Conservation (phyloP, 2,329 filamentous ascomycete species). For the Pseudohalonectria lignicola region DNA sequence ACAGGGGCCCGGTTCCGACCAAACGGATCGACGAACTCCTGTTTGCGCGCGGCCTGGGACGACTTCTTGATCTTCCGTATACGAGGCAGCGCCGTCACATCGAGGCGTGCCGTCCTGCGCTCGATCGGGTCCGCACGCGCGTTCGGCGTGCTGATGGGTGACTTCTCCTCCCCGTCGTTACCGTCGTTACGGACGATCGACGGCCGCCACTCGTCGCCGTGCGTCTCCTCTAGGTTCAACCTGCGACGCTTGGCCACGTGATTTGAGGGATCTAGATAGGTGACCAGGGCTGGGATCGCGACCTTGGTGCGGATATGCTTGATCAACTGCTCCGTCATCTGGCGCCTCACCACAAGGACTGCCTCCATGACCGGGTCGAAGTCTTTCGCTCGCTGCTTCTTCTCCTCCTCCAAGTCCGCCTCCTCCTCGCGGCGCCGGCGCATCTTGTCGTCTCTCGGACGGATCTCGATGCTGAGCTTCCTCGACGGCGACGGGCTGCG, state of each 20-base stretch:
- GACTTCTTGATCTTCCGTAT: slow-evolving; percentile 59
- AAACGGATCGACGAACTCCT: slow-evolving; percentile 57
- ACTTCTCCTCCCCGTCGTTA: slow-evolving; percentile 52
- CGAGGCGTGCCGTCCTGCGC: slow-evolving; percentile 43
- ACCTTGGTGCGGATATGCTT: slow-evolving; percentile 82
- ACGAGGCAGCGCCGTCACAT: slow-evolving; percentile 57
- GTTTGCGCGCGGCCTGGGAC: slow-evolving; percentile 44
- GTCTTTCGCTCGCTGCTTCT: slow-evolving; percentile 73
- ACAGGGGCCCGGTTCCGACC: slow-evolving; percentile 44
- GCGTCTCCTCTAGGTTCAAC: slow-evolving; percentile 63
- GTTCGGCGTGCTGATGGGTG: slow-evolving; percentile 54
- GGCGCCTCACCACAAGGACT: slow-evolving; percentile 63
- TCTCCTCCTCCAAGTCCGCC: slow-evolving; percentile 80
- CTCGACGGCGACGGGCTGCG: slow-evolving; percentile 25
- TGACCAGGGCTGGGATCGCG: slow-evolving; percentile 67
- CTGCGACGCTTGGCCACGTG: slow-evolving; percentile 71
- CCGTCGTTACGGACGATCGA: slow-evolving; percentile 44
- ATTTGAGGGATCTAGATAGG: slow-evolving; percentile 72
- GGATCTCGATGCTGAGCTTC: slow-evolving; percentile 21
- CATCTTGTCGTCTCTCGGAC: slow-evolving; percentile 53
- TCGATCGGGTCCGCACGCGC: slow-evolving; percentile 51
- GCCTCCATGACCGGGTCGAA: slow-evolving; percentile 87
- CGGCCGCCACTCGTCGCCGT: slow-evolving; percentile 39
- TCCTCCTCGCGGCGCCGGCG: slow-evolving; percentile 61
- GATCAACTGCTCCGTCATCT: slow-evolving; percentile 78